A percentile compares a stretch with the other conserved stretches of the same genome.
phyloP scores from a whole-genome alignment of 2,329 filamentous ascomycete genomes.

The Colletotrichum orbiculare region DNA sequence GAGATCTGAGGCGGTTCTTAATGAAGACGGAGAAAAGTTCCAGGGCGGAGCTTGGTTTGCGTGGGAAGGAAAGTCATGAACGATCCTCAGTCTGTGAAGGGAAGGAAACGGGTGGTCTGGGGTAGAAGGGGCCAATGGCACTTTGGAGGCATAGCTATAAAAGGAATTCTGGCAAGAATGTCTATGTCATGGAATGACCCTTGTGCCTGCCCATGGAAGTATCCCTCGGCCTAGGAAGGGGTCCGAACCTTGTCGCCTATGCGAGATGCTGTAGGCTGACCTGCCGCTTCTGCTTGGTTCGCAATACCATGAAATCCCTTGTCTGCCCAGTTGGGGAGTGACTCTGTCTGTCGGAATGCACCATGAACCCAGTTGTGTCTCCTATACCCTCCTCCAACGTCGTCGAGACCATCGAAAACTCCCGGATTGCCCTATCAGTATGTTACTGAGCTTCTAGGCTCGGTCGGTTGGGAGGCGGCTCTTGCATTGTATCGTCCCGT shows the following conservation, averaged over 20 bases:
- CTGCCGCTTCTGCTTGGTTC: background rate
- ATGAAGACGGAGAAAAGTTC: background rate
- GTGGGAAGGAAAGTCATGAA: too few species aligned
- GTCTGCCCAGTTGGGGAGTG: too few species aligned
- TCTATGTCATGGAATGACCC: background rate
- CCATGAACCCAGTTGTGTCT: background rate
- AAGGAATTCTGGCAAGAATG: too few species aligned
- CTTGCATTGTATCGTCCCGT: background rate
- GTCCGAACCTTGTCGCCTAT: background rate
- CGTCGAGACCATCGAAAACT: background rate
- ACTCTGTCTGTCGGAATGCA: background rate
- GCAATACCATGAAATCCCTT: background rate
- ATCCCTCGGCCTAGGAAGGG: background rate
- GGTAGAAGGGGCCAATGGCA: too few species aligned
- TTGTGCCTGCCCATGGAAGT: background rate
- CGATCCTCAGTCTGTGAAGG: too few species aligned
- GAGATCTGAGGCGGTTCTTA: background rate
- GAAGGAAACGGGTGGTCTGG: too few species aligned
- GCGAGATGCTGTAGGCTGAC: background rate
- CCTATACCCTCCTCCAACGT: background rate
- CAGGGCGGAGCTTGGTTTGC: background rate
- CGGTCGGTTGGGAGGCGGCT: background rate
- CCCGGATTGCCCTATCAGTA: background rate
- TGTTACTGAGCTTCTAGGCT: background rate
- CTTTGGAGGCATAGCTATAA: too few species aligned